Evolutionary conservation across 306 rosid species (phyloP).

Genomic region (Rosa multiflora): DNA sequence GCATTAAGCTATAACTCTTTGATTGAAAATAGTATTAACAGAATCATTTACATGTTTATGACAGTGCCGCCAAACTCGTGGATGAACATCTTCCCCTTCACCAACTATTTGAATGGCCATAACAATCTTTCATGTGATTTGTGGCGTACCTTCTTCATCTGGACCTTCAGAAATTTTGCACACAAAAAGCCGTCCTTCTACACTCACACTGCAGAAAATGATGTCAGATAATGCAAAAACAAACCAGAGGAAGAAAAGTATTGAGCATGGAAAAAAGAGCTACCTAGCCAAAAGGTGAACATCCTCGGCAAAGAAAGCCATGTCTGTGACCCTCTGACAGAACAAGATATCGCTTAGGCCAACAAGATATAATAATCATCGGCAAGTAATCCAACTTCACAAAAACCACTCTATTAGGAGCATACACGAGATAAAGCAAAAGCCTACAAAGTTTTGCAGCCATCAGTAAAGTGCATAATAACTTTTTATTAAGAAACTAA

Average conservation of each 20-base stretch:
- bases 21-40: not conserved
- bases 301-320: slow-evolving; percentile 98
- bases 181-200: slow-evolving; percentile 80
- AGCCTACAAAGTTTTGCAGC: not conserved
- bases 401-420: not conserved
- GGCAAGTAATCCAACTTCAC: too few species aligned
- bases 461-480: not conserved
- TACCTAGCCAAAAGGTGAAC: slow-evolving; percentile 99
- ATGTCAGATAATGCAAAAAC: slow-evolving; percentile 26
- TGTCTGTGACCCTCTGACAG: slow-evolving; percentile 95
- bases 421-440: not conserved
- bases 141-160: slow-evolving; percentile 84
- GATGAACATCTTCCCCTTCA: slow-evolving; percentile 76
- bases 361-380: slow-evolving; percentile 3
- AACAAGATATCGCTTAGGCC: slow-evolving; percentile 26
- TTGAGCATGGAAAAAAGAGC: slow-evolving; percentile 14
- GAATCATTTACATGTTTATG: slow-evolving; percentile 77
- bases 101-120: slow-evolving; percentile 75
- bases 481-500: not conserved
- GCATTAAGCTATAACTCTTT: not conserved
- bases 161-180: slow-evolving; percentile 98
- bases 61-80: slow-evolving; percentile 96
- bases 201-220: slow-evolving; percentile 41
- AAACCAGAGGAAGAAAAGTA: slow-evolving; percentile 11
- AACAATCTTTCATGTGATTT: slow-evolving; percentile 77